Evolutionary conservation across 163 green algal genomes (phyloP).

Genomic region (Coccomyxa subellipsoidea): DNA sequence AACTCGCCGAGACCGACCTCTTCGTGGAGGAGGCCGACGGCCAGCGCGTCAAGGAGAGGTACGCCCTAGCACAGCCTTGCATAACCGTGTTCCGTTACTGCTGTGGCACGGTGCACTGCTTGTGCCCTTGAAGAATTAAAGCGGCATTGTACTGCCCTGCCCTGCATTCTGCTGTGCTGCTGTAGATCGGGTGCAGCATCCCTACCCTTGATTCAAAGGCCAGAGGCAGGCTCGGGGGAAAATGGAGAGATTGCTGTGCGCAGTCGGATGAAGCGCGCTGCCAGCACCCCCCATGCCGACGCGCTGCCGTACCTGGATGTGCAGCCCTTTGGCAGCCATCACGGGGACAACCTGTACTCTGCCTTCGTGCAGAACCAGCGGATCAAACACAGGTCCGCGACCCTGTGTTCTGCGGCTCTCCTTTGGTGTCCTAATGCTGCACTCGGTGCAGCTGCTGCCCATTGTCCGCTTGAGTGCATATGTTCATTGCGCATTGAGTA

Average conservation of each 20-base stretch:
- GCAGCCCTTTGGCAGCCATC: background rate
- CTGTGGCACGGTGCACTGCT: too few species aligned
- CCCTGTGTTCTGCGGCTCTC: background rate
- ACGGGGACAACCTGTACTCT: background rate
- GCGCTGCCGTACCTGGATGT: background rate
- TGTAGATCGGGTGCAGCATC: too few species aligned
- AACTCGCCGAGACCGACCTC: conserved; percentile 47
- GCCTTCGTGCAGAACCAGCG: background rate
- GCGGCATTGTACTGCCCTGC: too few species aligned
- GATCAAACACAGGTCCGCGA: background rate
- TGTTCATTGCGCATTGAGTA: too few species aligned
- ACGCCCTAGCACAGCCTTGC: too few species aligned
- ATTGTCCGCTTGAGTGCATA: too few species aligned
- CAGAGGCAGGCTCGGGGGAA: background rate
- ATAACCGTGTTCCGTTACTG: too few species aligned
- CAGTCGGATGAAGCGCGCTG: conserved; percentile 2
- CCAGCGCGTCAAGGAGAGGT: conserved; percentile 31
- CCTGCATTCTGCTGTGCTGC: too few species aligned
- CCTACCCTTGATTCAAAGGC: too few species aligned
- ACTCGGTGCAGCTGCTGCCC: too few species aligned
- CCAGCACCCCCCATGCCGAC: background rate
- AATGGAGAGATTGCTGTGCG: background rate
- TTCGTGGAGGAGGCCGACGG: conserved; percentile 60
- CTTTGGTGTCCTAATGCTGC: too few species aligned
- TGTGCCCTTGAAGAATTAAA: too few species aligned